phyloP scores from a whole-genome alignment of 176 grass and related monocot species.

The Cenchrus purpureus region DNA sequence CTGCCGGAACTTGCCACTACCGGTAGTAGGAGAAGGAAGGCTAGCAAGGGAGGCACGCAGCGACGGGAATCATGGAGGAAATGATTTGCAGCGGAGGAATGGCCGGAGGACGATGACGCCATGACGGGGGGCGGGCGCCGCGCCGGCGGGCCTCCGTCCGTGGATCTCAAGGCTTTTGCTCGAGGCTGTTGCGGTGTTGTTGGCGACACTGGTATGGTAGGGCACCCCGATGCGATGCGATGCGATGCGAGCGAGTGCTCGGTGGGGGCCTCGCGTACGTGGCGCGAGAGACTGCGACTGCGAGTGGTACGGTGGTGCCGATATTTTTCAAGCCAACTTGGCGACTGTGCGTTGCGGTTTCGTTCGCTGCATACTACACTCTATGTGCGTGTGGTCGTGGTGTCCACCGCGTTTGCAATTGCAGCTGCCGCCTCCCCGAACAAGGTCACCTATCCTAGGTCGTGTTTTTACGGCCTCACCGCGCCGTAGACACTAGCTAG shows the following conservation, averaged over 20 bases:
- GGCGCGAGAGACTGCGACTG: background rate
- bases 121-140: background rate
- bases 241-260: background rate
- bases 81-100: conserved; percentile 32
- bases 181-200: background rate
- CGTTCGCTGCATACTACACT: no score
- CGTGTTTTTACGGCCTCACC: background rate
- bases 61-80: conserved; percentile 36
- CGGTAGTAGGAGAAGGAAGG: background rate
- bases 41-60: background rate
- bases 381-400: no score
- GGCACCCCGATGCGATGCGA: background rate
- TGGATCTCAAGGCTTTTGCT: conserved; percentile 8
- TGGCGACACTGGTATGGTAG: background rate
- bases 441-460: no score
- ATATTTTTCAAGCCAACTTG: background rate
- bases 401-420: no score
- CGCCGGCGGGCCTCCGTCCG: background rate
- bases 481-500: background rate
- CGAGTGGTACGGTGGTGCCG: background rate
- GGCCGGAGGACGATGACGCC: background rate
- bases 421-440: no score
- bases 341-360: background rate
- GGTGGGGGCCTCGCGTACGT: conserved; percentile 4
- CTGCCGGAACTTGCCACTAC: conserved; percentile 17